These are phyloP conservation scores for Amanita rimosa DNA, from an alignment of 768 basidiomycete species.

Conservation along the genomic window DNA sequence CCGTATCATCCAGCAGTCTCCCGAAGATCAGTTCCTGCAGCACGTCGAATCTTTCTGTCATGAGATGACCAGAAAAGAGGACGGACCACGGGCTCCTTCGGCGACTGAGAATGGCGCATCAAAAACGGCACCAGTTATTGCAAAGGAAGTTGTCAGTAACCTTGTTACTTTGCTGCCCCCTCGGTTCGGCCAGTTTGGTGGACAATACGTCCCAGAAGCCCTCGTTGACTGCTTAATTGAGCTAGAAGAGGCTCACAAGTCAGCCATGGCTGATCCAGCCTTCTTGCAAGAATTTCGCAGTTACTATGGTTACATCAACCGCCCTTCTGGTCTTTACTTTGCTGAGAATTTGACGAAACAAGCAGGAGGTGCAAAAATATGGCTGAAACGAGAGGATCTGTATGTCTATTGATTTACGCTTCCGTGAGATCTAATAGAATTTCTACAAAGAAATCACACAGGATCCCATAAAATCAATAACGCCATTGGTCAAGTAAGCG, in stretches of 20 bases:
- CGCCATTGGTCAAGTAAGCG: slow-evolving; percentile 78
- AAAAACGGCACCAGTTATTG: slow-evolving; percentile 13
- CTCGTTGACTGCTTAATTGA: slow-evolving; percentile 89
- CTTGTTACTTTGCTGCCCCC: slow-evolving; percentile 49
- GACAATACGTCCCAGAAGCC: slow-evolving; percentile 95
- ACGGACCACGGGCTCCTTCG: slow-evolving; percentile 24
- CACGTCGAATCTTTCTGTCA: slow-evolving; percentile 67
- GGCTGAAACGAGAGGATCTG: slow-evolving; percentile 96
- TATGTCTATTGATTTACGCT: slow-evolving; percentile 20
- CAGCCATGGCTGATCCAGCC: slow-evolving; percentile 75
- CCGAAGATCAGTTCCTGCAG: slow-evolving; percentile 32
- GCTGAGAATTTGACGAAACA: slow-evolving; percentile 86
- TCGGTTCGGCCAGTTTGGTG: slow-evolving; percentile 92
- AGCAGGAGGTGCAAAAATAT: slow-evolving; percentile 90
- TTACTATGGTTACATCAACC: slow-evolving; percentile 88
- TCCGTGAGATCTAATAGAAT: slow-evolving; percentile 5
- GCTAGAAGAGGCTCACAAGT: slow-evolving; percentile 83
- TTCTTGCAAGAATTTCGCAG: slow-evolving; percentile 90
- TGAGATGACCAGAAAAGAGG: slow-evolving; percentile 43
- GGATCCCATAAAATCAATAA: slow-evolving; percentile 99
- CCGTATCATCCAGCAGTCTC: slow-evolving; percentile 59
- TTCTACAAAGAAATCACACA: slow-evolving; percentile 73
- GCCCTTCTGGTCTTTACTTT: slow-evolving; percentile 85
- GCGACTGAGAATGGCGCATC: slow-evolving; percentile 10
- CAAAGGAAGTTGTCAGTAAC: slow-evolving; percentile 7